Evolutionary conservation across 139 green algal species (phyloP).

Genomic region (Chlamydomonas sp.): DNA sequence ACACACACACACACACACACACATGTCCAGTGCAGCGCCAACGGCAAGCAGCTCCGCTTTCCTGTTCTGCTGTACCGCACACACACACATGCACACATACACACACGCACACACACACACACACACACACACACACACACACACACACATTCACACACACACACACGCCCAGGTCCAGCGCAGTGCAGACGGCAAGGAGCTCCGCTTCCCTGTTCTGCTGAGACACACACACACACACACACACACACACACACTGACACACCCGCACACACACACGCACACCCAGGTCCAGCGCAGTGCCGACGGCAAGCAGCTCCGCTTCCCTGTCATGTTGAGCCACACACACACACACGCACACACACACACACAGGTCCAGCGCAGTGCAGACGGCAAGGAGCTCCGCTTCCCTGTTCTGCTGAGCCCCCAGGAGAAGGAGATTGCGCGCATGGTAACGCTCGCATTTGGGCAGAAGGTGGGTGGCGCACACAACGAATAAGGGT

Average conservation of each 20-base stretch:
- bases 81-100: no score
- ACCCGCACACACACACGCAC: no score
- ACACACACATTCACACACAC: no score
- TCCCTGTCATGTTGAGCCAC: constrained; percentile 89
- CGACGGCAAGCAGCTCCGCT: constrained; percentile 59
- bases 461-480: constrained; percentile 92
- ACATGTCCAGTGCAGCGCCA: constrained; percentile 10
- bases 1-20: no score
- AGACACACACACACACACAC: no score
- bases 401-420: constrained; percentile 88
- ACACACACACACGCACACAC: no score
- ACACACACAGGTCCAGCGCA: no score
- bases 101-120: no score
- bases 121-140: no score
- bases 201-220: constrained; percentile 86
- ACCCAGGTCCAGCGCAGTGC: constrained; percentile 30
- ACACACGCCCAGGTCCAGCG: no score
- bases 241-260: no score
- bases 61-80: constrained; percentile 84
- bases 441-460: constrained; percentile 82
- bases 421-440: constrained; percentile 81
- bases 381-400: constrained; percentile 22
- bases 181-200: constrained; percentile 14
- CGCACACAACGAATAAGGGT: background rate
- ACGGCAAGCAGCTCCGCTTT: constrained; percentile 48